These are phyloP conservation scores for Paramecium biaurelia DNA, from an alignment of 73 alveolate genomes.

Conservation along the genomic window DNA sequence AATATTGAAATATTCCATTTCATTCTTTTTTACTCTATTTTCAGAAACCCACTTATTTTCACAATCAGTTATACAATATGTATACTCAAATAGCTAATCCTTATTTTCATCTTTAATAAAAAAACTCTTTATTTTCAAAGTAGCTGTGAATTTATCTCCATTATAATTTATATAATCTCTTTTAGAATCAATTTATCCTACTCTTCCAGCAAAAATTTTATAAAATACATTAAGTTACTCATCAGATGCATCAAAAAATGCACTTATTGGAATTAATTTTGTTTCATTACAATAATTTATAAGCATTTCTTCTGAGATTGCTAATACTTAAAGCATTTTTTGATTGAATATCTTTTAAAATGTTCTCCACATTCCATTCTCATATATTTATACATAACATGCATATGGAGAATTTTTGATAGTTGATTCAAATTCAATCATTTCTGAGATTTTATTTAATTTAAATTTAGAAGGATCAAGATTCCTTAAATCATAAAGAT, in stretches of 20 bases:
- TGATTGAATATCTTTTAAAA: not conserved
- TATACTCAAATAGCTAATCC: not conserved
- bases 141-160: not conserved
- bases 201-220: not conserved
- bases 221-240: not conserved
- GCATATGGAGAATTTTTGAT: not conserved
- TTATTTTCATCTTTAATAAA: not conserved
- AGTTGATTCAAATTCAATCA: not conserved
- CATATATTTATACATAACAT: not conserved
- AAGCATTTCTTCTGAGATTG: not conserved
- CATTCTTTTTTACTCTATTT: not conserved
- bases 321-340: not conserved
- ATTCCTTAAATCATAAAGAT: not conserved
- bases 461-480: not conserved
- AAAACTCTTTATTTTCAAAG: not conserved
- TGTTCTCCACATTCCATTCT: conserved; percentile 9
- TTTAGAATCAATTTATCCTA: not conserved
- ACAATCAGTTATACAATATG: not conserved
- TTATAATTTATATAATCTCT: not conserved
- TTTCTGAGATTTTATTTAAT: not conserved
- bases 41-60: not conserved
- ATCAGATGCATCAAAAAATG: not conserved
- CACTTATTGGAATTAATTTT: not conserved
- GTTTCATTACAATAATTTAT: conserved; percentile 21
- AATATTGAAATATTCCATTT: not conserved